phyloP scores from a whole-genome alignment of 1,284 basidiomycete genomes.

The Puccinia coronata region DNA sequence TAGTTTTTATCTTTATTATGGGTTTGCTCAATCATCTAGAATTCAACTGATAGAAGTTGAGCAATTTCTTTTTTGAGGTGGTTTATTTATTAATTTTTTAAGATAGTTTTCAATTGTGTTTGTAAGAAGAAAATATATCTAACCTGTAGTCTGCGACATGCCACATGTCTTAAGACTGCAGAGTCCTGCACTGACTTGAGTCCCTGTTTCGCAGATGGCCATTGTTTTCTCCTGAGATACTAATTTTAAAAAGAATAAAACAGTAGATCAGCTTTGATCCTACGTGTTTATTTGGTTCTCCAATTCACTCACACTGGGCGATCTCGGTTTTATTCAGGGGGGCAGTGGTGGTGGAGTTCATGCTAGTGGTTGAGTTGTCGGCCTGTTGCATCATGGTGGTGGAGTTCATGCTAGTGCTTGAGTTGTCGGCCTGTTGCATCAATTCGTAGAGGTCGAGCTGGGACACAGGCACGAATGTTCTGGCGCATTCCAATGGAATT shows the following conservation, averaged over 20 bases:
- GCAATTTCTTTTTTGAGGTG: no score
- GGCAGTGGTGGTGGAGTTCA: background rate
- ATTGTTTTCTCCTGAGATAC: constrained; percentile 1
- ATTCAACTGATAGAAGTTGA: no score
- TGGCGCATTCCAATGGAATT: background rate
- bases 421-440: background rate
- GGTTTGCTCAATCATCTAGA: no score
- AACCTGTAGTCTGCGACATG: background rate
- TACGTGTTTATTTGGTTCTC: background rate
- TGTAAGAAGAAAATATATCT: background rate
- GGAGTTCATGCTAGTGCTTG: background rate
- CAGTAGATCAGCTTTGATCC: background rate
- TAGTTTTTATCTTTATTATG: background rate
- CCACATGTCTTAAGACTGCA: background rate
- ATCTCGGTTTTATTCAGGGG: background rate
- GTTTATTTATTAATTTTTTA: no score
- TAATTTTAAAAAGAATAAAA: background rate
- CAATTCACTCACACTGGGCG: background rate
- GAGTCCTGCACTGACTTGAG: background rate
- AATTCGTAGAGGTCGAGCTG: background rate
- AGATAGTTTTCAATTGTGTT: background rate
- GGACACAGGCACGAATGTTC: background rate
- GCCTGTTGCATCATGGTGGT: background rate
- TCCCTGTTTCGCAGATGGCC: background rate
- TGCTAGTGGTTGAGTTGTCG: background rate